Conservation (phyloP, 768 basidiomycete species). For the Hygrocybe punicea region DNA sequence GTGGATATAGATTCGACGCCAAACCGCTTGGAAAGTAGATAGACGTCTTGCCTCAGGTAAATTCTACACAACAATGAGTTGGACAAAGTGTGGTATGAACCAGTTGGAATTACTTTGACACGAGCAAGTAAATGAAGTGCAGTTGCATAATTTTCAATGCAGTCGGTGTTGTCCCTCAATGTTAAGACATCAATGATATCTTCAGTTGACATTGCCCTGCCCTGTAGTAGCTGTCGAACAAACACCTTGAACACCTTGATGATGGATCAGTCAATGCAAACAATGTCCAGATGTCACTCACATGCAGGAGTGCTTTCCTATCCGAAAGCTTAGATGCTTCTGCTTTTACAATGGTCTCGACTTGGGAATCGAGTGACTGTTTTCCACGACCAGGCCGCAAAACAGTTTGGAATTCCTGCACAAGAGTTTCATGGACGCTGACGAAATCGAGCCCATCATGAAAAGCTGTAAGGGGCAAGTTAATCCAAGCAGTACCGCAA, state of each 20-base stretch:
- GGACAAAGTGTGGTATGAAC: neutral
- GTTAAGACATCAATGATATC: conserved; percentile 81
- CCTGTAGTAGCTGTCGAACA: conserved; percentile 67
- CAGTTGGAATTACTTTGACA: conserved; percentile 41
- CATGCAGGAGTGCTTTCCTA: conserved; percentile 51
- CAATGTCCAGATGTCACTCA: conserved; percentile 25
- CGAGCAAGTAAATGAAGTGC: conserved; percentile 65
- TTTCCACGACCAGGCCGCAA: conserved; percentile 49
- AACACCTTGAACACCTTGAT: conserved; percentile 66
- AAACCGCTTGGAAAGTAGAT: conserved; percentile 71
- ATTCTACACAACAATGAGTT: conserved; percentile 38
- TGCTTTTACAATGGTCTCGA: conserved; percentile 56
- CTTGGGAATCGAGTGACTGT: conserved; percentile 64
- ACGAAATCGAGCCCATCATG: conserved; percentile 87
- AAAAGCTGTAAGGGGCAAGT: conserved; percentile 50
- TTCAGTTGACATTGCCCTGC: conserved; percentile 70
- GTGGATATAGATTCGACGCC: conserved; percentile 84
- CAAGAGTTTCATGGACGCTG: conserved; percentile 71
- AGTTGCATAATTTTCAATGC: conserved; percentile 62
- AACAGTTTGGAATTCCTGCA: conserved; percentile 56
- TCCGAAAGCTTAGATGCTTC: conserved; percentile 50
- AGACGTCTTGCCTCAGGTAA: conserved; percentile 66
- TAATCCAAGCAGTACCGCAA: neutral
- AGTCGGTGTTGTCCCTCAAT: conserved; percentile 70
- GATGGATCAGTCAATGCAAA: neutral